Evolutionary conservation across 345 rosid species (phyloP).

Genomic region (Pugionium cornutum): DNA sequence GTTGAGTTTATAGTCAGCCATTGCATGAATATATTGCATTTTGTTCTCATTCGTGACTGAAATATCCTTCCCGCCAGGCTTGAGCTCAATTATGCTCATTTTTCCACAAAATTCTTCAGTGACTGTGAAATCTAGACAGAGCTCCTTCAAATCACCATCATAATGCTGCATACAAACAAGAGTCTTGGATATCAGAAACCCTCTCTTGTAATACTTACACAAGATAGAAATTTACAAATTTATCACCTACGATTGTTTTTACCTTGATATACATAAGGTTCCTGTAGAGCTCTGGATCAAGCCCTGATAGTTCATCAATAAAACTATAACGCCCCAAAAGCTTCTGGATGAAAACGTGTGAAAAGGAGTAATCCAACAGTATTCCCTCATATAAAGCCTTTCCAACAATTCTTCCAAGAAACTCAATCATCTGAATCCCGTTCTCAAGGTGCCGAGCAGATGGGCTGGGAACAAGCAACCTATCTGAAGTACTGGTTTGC

Average conservation of each 20-base stretch:
- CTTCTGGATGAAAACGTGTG: slow-evolving; percentile 90
- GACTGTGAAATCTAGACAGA: slow-evolving; percentile 85
- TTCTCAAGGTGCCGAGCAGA: slow-evolving; percentile 84
- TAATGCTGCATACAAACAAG: slow-evolving; percentile 59
- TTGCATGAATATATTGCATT: slow-evolving; percentile 97
- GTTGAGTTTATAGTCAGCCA: slow-evolving; percentile 96
- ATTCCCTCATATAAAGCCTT: slow-evolving; percentile 98
- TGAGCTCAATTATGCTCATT: slow-evolving; percentile 70
- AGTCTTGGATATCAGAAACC: slow-evolving; percentile 22
- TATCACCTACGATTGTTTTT: slow-evolving; percentile 40
- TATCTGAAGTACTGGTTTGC: slow-evolving; percentile 81
- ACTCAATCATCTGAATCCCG: slow-evolving; percentile 91
- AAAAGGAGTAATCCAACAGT: slow-evolving; percentile 87
- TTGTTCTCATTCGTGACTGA: slow-evolving; percentile 84
- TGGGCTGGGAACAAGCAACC: slow-evolving; percentile 83
- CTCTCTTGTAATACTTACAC: slow-evolving; percentile 18
- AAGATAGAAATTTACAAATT: slow-evolving; percentile 20
- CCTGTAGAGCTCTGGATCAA: slow-evolving; percentile 92
- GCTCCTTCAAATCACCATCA: slow-evolving; percentile 86
- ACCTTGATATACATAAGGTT: slow-evolving; percentile 96
- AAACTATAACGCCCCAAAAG: slow-evolving; percentile 95
- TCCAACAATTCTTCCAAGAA: slow-evolving; percentile 96
- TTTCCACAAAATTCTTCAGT: slow-evolving; percentile 87
- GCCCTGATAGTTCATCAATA: slow-evolving; percentile 92
- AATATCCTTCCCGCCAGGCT: slow-evolving; percentile 82